Base-by-base conservation (phyloP, 2,329 filamentous ascomycete genomes). In the Berkeleyomyces rouxiae region DNA sequence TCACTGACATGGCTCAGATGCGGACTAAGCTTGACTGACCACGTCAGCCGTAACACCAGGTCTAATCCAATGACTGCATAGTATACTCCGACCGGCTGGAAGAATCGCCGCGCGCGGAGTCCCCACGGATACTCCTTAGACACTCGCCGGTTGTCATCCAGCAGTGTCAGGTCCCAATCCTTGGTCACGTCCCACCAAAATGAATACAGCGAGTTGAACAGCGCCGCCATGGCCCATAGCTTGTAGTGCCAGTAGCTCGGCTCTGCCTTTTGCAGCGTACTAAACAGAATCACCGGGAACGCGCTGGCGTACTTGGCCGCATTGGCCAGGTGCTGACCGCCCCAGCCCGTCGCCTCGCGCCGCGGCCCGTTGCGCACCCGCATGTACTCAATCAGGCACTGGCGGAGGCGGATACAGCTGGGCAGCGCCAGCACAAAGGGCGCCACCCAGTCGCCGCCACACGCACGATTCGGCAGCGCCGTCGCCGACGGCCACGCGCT, bases 121-220 rank as follows among this genome's bases (percentile, higher is more conserved):
- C 88, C 93, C 71, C 82, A 93, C 0, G 89, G 82, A 68, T 91
- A 81, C 36, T 86, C 82, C 1, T 79, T 79, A 9, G 80, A 78
- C 67, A 78, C 78, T 66, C 86, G 82, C 44, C 74, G 74, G 11
- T 75, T 71, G 1, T 78, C 72, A 2, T 86, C 82, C 70, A 97
- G 88, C 11, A 97, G 79, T 0, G 87, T 88, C 66, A 99, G 78
- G 70, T 97, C 93, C 93, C 93, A 99, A 77, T 99, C 93, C 75
- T 91, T 93, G 62, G 89, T 81, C 39, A 97, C 84, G 70, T 99
- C 93, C 93, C 93, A 99, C 78, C 93, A 99, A 76, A 97, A 97
- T n/a, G 87, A 90, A 75, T 96, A 99, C 53, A 87, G 77, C 11
- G 89, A 95, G 73, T 99, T 96, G 68, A 93, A 70, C 42, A 90